These are phyloP conservation scores for Urtica urens DNA, from an alignment of 306 rosid genomes.

Conservation along the genomic window DNA sequence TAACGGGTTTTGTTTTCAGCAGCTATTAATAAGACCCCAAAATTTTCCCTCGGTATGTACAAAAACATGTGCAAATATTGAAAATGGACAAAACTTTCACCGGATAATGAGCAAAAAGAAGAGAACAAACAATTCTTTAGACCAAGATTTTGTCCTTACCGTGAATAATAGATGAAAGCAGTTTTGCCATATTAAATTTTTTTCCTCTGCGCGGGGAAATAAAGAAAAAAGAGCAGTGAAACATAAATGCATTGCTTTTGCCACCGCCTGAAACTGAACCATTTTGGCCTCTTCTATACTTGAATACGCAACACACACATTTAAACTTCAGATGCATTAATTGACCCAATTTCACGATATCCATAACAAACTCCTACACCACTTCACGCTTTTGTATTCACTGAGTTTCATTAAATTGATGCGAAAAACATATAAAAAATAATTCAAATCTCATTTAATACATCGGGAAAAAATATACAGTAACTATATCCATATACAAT, in stretches of 20 bases:
- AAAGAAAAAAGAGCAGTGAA: not conserved
- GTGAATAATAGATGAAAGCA: not conserved
- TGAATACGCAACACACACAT: not conserved
- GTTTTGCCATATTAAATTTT: not conserved
- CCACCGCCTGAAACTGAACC: constrained; percentile 17
- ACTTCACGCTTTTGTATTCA: not conserved
- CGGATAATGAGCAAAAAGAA: constrained; percentile 6
- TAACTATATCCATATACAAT: no score
- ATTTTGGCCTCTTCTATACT: constrained; percentile 6
- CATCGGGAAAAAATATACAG: no score
- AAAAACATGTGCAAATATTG: constrained; percentile 4
- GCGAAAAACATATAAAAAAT: not conserved
- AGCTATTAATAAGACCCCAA: not conserved
- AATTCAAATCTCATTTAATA: no score
- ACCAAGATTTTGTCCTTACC: constrained; percentile 6
- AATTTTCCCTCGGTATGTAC: not conserved
- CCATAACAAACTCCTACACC: not conserved
- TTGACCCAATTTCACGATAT: not conserved
- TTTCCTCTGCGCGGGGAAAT: not conserved
- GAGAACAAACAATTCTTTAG: constrained; percentile 6
- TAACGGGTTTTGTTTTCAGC: not conserved
- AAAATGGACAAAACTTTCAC: not conserved
- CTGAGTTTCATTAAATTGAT: not conserved
- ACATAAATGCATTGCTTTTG: constrained; percentile 8
- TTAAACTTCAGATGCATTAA: constrained; percentile 3